Conservation (phyloP, 1,284 basidiomycete genomes). For the Trichosporon ovoides region DNA sequence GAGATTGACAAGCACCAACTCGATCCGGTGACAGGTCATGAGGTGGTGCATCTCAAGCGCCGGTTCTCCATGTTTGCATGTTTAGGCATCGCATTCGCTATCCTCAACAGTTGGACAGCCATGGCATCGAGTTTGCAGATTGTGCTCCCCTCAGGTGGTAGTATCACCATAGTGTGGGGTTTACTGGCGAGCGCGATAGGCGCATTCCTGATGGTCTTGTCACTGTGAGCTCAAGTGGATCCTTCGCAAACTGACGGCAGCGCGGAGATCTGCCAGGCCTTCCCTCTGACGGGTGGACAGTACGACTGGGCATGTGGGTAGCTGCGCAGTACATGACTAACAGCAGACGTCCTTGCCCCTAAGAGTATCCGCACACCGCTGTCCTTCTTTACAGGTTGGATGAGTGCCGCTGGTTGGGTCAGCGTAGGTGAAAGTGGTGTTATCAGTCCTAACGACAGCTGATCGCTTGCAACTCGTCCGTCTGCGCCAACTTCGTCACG, state of each 20-base stretch:
- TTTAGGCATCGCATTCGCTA: slow-evolving; percentile 21
- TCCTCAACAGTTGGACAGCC: slow-evolving; percentile 19
- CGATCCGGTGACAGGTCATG: no score
- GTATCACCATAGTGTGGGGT: slow-evolving; percentile 42
- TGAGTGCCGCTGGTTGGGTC: slow-evolving; percentile 24
- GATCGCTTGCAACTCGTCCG: slow-evolving; percentile 21
- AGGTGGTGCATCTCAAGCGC: slow-evolving; percentile 10
- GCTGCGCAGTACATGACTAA: neutral
- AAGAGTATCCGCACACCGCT: slow-evolving; percentile 15
- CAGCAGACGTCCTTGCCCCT: slow-evolving; percentile 27
- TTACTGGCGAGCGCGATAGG: slow-evolving; percentile 33
- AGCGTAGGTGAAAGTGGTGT: slow-evolving; percentile 4
- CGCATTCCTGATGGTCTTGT: slow-evolving; percentile 28
- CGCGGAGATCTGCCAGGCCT: slow-evolving; percentile 18
- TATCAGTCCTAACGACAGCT: slow-evolving; percentile 14
- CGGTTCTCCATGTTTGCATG: slow-evolving; percentile 12
- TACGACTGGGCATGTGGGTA: slow-evolving; percentile 36
- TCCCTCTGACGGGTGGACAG: slow-evolving; percentile 35
- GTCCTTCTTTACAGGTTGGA: slow-evolving; percentile 28
- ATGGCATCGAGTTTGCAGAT: slow-evolving; percentile 9
- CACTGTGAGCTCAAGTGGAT: slow-evolving; percentile 17
- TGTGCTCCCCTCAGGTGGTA: slow-evolving; percentile 38
- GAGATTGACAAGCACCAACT: no score
- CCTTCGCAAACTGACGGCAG: neutral
- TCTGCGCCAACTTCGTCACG: slow-evolving; percentile 29